Conservation (phyloP, 2,329 filamentous ascomycete genomes). For the Erysiphe pulchra region DNA sequence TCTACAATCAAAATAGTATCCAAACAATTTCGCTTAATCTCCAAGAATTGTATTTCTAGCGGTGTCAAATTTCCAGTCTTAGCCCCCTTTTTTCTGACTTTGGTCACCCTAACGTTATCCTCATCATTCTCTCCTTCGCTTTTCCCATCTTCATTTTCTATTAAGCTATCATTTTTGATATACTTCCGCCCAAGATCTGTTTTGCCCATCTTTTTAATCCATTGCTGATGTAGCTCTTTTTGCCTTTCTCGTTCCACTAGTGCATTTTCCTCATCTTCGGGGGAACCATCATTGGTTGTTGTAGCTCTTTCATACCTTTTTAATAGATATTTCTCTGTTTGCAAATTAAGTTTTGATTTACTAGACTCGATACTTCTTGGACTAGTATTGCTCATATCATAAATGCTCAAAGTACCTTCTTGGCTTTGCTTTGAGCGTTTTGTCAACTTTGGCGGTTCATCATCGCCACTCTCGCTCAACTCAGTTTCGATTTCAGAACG, state of each 20-base stretch:
- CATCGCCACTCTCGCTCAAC: too few relatives aligned
- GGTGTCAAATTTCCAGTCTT: conserved; percentile 64
- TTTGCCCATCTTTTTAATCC: conserved; percentile 72
- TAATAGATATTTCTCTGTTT: conserved; percentile 28
- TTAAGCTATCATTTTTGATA: conserved; percentile 25
- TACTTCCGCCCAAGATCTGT: conserved; percentile 32
- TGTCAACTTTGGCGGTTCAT: too few relatives aligned
- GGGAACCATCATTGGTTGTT: conserved; percentile 10
- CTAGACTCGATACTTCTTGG: background rate
- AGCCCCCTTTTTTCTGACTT: conserved; percentile 39
- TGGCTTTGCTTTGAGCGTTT: background rate
- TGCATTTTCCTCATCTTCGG: conserved; percentile 20
- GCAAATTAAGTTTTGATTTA: conserved; percentile 6
- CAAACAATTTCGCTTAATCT: conserved; percentile 76
- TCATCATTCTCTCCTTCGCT: conserved; percentile 32
- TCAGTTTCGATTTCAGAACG: too few relatives aligned
- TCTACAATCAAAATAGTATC: conserved; percentile 82
- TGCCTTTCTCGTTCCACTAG: conserved; percentile 30
- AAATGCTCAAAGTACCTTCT: background rate
- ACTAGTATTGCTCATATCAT: background rate
- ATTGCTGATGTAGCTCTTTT: conserved; percentile 52
- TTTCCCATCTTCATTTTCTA: conserved; percentile 19
- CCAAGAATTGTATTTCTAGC: conserved; percentile 77
- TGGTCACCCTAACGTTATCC: conserved; percentile 25
- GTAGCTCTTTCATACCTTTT: conserved; percentile 15